Conservation (phyloP, 1,284 basidiomycete species). For the Sutorius eximius region DNA sequence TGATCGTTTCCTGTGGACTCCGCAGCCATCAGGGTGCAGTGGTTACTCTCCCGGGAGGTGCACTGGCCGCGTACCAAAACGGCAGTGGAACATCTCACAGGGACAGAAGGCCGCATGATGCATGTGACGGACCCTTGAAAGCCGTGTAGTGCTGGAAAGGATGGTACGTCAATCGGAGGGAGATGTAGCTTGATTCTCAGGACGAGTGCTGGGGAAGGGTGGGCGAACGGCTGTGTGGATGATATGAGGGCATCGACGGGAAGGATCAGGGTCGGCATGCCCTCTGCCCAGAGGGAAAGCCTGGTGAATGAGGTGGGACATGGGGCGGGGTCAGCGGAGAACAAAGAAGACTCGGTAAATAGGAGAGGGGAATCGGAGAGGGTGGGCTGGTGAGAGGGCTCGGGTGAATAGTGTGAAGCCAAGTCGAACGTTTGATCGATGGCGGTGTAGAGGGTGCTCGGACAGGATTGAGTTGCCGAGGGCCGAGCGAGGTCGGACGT, state of each 20-base stretch:
- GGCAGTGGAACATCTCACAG: conserved; percentile 61
- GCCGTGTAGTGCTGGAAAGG: conserved; percentile 55
- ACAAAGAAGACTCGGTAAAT: conserved; percentile 33
- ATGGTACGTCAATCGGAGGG: conserved; percentile 47
- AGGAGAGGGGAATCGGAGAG: conserved; percentile 36
- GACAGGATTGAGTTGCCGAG: conserved; percentile 30
- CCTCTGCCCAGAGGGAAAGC: conserved; percentile 60
- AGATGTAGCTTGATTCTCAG: conserved; percentile 54
- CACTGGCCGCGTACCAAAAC: conserved; percentile 51
- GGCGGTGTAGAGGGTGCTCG: conserved; percentile 29
- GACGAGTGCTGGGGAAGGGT: conserved; percentile 30
- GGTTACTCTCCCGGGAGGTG: conserved; percentile 50
- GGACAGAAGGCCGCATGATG: conserved; percentile 47
- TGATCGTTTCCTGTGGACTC: conserved; percentile 40
- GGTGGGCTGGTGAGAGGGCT: conserved; percentile 29
- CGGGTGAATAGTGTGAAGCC: conserved; percentile 28
- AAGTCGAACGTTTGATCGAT: conserved; percentile 22
- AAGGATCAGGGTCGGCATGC: conserved; percentile 61
- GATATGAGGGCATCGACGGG: conserved; percentile 32
- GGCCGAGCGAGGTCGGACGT: conserved; percentile 27
- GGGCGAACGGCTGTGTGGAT: conserved; percentile 31
- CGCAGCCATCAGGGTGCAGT: conserved; percentile 38
- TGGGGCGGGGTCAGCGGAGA: conserved; percentile 29
- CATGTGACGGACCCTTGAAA: conserved; percentile 60
- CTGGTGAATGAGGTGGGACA: conserved; percentile 19